These are phyloP conservation scores for Byssothecium circinans DNA, from an alignment of 2,329 filamentous ascomycete genomes.

Conservation along the genomic window DNA sequence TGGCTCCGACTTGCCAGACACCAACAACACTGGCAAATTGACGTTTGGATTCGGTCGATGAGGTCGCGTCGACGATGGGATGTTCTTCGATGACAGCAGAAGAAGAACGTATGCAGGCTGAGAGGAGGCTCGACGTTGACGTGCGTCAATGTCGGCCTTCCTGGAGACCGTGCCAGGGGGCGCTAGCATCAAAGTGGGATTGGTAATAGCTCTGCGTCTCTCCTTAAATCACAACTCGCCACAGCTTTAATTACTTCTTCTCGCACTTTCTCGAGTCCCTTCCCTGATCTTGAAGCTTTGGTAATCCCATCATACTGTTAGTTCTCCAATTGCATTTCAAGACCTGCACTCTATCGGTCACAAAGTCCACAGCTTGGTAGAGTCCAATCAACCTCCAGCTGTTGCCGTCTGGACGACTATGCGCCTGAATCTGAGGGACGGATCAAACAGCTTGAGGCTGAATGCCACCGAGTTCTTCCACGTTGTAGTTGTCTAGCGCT, in stretches of 20 bases:
- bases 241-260: slow-evolving; percentile 2
- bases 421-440: slow-evolving; percentile 5
- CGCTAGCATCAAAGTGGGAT: slow-evolving; percentile 39
- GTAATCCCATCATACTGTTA: not conserved
- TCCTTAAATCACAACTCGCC: slow-evolving; percentile 8
- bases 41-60: slow-evolving; percentile 7
- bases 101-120: slow-evolving; percentile 15
- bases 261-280: not conserved
- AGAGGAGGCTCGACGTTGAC: slow-evolving; percentile 30
- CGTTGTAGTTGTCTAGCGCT: no score
- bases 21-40: slow-evolving; percentile 18
- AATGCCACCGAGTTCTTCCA: not conserved
- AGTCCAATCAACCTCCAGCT: no score
- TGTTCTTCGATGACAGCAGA: slow-evolving; percentile 15
- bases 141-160: slow-evolving; percentile 28
- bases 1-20: slow-evolving; percentile 33
- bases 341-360: not conserved
- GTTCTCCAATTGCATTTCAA: not conserved
- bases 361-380: not conserved
- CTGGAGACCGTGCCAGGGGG: slow-evolving; percentile 33
- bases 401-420: slow-evolving; percentile 11
- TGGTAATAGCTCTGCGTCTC: slow-evolving; percentile 32
- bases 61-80: slow-evolving; percentile 4
- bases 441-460: slow-evolving; percentile 1
- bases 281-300: not conserved